Percentiles rank a stretch among this genome's conserved stretches.
phyloP scores from a whole-genome alignment of 495 filamentous ascomycete genomes.

The Neurospora intermedia region DNA sequence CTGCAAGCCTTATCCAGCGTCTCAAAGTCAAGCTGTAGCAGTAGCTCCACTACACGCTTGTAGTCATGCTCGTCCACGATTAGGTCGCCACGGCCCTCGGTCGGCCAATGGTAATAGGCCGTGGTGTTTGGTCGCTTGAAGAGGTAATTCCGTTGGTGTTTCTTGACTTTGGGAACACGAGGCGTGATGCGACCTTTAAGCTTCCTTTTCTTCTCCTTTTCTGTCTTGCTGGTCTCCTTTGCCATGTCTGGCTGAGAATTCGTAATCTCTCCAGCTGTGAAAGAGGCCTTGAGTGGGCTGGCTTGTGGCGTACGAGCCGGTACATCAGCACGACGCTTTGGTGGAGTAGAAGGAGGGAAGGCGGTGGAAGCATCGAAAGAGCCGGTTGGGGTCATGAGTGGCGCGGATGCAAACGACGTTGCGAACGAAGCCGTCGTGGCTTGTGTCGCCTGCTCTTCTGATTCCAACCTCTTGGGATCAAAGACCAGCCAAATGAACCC shows the following conservation, averaged over 20 bases:
- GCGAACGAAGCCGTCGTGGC: neutral
- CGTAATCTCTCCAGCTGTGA: neutral
- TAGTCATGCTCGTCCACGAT: slow-evolving; percentile 64
- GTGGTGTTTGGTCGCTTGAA: slow-evolving; percentile 34
- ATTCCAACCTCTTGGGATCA: slow-evolving; percentile 27
- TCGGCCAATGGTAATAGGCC: slow-evolving; percentile 59
- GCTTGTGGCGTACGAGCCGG: slow-evolving; percentile 11
- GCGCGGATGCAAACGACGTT: neutral
- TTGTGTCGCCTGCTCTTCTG: neutral
- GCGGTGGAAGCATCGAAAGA: slow-evolving; percentile 16
- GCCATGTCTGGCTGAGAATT: neutral
- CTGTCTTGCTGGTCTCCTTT: slow-evolving; percentile 7
- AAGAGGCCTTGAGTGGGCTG: slow-evolving; percentile 13
- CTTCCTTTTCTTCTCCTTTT: slow-evolving; percentile 29
- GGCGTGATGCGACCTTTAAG: slow-evolving; percentile 43
- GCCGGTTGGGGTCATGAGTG: slow-evolving; percentile 8
- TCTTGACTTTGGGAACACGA: slow-evolving; percentile 47
- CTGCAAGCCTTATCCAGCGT: slow-evolving; percentile 52
- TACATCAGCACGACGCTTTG: slow-evolving; percentile 15
- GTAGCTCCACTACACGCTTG: slow-evolving; percentile 60
- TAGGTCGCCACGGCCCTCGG: slow-evolving; percentile 54
- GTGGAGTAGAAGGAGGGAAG: slow-evolving; percentile 22
- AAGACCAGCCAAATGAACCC: slow-evolving; percentile 94
- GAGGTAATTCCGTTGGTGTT: slow-evolving; percentile 29
- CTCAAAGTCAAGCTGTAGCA: slow-evolving; percentile 80